Base-by-base conservation (phyloP, 305 asterid genomes). In the Fraxinus greggii region DNA sequence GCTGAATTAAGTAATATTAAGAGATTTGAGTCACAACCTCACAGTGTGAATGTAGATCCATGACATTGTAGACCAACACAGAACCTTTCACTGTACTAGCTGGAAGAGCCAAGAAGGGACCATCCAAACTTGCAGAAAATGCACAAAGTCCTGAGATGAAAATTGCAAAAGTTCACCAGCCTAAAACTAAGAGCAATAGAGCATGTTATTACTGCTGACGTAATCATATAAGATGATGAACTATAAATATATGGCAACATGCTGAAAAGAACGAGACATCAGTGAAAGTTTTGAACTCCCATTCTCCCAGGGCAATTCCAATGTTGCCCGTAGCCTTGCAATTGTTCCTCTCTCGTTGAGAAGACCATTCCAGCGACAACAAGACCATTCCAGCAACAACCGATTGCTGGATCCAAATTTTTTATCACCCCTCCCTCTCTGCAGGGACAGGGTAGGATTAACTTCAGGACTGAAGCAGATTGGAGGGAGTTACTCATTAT, bases 91-190 rank as follows among this genome's bases (percentile, higher is more conserved):
- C 82, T 76, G 87, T 85, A 89, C 97, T 92, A 75, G 97, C 96
- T 67, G 98, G 99, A 88, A 95, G 88, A 85, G 99, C 99, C 91
- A 95, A 87, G 90, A 88, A 95, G 84, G 97, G 91, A 86, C 91
- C 90, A 67, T 92, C 97, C 85, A 82, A 79, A 84, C 85, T 86
- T 45, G 96, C 88, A 78, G 95, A 94, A 90, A 94, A 95, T 85
- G 98, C 96, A 89, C 96, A 94, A 70, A 92, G 93, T 87, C 98
- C 99, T 95, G 89, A 84, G 73, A 86, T 70, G 54, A 75, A 36
- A 86, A 78, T 36, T 79, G 77, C 77, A 54, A 67, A 84, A 54
- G 42, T 32, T 45, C 75, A 80, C 76, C 48, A 33, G 59, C 45
- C 40, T 40, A 79, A 75, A 83, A 33, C 65, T 74, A 59, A 48